Conservation (phyloP, 179 eudicot species). For the Spergularia azorica region DNA sequence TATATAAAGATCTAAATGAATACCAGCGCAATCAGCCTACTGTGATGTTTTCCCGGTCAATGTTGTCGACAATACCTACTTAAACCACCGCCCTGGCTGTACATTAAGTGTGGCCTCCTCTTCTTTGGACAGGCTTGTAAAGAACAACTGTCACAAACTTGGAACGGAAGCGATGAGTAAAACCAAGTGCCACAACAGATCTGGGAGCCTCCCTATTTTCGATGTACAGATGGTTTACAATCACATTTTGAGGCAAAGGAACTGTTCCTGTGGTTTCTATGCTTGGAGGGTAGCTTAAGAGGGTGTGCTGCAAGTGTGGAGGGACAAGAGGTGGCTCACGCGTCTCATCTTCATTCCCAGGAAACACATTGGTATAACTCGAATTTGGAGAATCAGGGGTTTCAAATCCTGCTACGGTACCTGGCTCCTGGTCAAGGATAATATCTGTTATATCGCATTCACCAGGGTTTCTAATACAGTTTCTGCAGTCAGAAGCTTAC, state of each 20-base stretch:
- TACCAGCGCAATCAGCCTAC: slow-evolving; percentile 21
- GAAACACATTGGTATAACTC: slow-evolving; percentile 66
- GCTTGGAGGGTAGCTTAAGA: slow-evolving; percentile 53
- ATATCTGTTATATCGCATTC: background rate
- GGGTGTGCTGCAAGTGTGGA: slow-evolving; percentile 71
- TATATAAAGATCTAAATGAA: slow-evolving; percentile 14
- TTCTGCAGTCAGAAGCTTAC: slow-evolving; percentile 15
- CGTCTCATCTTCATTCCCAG: slow-evolving; percentile 68
- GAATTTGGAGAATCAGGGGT: slow-evolving; percentile 77
- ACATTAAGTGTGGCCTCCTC: slow-evolving; percentile 53
- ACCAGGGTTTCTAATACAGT: background rate
- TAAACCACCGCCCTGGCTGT: slow-evolving; percentile 26
- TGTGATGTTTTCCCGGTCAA: slow-evolving; percentile 9
- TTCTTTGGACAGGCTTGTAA: slow-evolving; percentile 79
- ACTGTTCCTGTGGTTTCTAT: slow-evolving; percentile 46
- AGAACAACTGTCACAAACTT: slow-evolving; percentile 88
- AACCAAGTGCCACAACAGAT: slow-evolving; percentile 86
- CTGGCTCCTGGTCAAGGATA: slow-evolving; percentile 48
- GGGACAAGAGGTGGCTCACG: slow-evolving; percentile 83
- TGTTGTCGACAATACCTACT: slow-evolving; percentile 26
- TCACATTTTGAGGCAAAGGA: slow-evolving; percentile 70
- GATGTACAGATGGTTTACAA: slow-evolving; percentile 88
- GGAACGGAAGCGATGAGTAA: slow-evolving; percentile 85
- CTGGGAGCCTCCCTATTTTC: slow-evolving; percentile 78
- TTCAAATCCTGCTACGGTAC: slow-evolving; percentile 77